Evolutionary conservation across 352 stramenopile species (phyloP).

Genomic region (Globisporangium canariense): DNA sequence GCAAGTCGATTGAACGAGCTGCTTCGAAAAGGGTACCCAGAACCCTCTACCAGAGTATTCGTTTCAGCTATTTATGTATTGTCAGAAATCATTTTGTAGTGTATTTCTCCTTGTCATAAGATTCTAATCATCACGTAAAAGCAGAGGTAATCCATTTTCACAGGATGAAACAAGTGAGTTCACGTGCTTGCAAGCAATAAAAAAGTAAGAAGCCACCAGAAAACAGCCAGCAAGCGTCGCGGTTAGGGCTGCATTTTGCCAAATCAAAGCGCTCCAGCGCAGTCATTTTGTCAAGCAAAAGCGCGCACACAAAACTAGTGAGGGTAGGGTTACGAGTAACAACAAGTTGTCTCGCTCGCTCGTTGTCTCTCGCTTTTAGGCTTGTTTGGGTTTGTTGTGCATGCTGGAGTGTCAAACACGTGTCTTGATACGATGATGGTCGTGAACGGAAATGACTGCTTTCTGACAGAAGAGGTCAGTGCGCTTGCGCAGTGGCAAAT

Average conservation of each 20-base stretch:
- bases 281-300: slow-evolving; percentile 8
- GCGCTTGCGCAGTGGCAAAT: not conserved
- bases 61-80: not conserved
- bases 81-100: no score
- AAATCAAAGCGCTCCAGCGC: slow-evolving; percentile 33
- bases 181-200: slow-evolving; percentile 4
- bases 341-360: not conserved
- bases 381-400: not conserved
- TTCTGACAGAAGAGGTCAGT: no score
- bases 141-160: not conserved
- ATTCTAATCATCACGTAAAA: not conserved
- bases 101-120: not conserved
- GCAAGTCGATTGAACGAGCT: not conserved
- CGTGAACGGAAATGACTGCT: no score
- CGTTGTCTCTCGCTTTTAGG: slow-evolving; percentile 4
- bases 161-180: not conserved
- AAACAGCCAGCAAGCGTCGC: slow-evolving; percentile 14
- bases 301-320: no score
- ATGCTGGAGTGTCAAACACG: not conserved
- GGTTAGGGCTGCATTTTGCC: slow-evolving; percentile 9
- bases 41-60: not conserved
- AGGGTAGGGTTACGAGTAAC: no score
- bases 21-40: slow-evolving; percentile 9
- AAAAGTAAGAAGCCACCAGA: slow-evolving; percentile 13
- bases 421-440: not conserved